phyloP scores from a whole-genome alignment of 306 rosid genomes.

The Quercus aquifolioides region DNA sequence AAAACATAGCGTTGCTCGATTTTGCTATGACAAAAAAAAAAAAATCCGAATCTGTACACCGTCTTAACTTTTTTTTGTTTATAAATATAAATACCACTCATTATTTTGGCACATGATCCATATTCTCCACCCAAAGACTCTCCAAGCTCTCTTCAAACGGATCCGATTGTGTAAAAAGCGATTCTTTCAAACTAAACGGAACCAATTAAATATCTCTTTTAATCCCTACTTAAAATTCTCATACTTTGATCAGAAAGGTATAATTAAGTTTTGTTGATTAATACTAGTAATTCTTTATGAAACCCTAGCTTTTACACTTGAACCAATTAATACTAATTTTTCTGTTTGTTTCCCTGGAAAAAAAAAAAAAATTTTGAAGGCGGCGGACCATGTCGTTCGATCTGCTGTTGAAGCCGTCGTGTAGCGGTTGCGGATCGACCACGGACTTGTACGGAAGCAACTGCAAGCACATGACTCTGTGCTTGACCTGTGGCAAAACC shows the following conservation, averaged over 20 bases:
- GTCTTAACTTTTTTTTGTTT: no score
- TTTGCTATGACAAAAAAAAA: no score
- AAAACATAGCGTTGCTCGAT: no score
- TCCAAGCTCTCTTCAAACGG: neutral
- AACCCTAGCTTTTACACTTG: neutral
- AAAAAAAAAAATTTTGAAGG: neutral
- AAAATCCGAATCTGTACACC: no score
- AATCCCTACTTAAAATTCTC: neutral
- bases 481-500: conserved; percentile 77
- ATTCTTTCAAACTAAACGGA: neutral
- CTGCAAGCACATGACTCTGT: conserved; percentile 90
- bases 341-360: neutral
- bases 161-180: neutral
- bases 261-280: neutral
- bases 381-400: conserved; percentile 47
- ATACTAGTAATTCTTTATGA: neutral
- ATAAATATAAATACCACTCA: no score
- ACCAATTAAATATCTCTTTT: neutral
- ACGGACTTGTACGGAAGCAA: conserved; percentile 89
- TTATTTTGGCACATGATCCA: neutral
- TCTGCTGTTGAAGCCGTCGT: conserved; percentile 53
- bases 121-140: neutral
- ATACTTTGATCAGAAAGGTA: neutral
- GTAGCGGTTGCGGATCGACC: conserved; percentile 79
- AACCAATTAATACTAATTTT: neutral